Base-by-base conservation (phyloP, 2,329 filamentous ascomycete genomes). In the Dothidotthia symphoricarpi region DNA sequence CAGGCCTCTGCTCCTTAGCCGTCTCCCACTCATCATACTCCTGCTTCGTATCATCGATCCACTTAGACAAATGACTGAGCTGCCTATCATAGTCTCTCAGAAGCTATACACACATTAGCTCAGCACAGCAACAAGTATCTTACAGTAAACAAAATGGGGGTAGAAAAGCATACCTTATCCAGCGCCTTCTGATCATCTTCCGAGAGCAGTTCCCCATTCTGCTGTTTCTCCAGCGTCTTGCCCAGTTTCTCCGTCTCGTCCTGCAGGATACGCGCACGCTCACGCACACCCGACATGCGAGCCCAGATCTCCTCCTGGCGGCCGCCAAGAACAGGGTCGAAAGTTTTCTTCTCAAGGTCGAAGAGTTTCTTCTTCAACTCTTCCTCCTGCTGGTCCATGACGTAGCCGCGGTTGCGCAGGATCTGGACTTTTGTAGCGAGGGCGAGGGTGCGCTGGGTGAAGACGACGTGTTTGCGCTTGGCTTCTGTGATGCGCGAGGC, bases 241-340 rank as follows among this genome's bases (percentile, higher is more conserved):
- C 81, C 78, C 37, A 83, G 73, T 68, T 81, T 83, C 61, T 84
- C 85, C 41, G 88, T 75, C 70, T 93, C 86, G 53, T 79, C 80
- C 58, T 84, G 83, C 52, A 94, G 67, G 55, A 81, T 77, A 50
- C 83, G 80, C 15, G 85, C 83, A 49, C 88, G 81, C 45, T 86
- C 85, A 48, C 85, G 75, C 31, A 93, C 71, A 25, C 84, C 78
- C 32, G 89, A 83, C 69, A 93, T 78, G 30, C 87, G 75, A 49
- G 86, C 88, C 87, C 87, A 93, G 29, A 93, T 81, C 71, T 93
- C 87, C 66, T 93, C 88, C 60, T 88, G 83, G 50, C 86, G 74
- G 3, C 86, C 86, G 25, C 79, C 78, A 38, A 91, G 75, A 6
- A 82, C 82, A 6, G 88, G 87, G 57, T 93, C 87, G 48, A 82